Evolutionary conservation across 495 filamentous ascomycete genomes (phyloP).

Genomic region (Neurospora cerealis): DNA sequence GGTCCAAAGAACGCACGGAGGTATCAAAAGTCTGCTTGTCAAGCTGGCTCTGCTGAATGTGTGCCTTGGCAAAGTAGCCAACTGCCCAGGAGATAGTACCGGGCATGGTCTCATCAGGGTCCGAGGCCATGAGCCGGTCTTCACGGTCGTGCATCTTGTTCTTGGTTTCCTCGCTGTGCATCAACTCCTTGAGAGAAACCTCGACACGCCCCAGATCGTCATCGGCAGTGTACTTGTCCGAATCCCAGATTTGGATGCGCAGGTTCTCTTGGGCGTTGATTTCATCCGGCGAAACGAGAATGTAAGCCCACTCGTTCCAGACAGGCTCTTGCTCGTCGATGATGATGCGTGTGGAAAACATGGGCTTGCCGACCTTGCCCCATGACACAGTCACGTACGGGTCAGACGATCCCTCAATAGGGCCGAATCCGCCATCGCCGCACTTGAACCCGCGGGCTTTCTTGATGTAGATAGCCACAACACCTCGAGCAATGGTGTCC

Average conservation of each 20-base stretch:
- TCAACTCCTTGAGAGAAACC: slow-evolving; percentile 52
- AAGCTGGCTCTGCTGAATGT: slow-evolving; percentile 45
- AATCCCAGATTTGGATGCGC: slow-evolving; percentile 62
- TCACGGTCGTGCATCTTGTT: slow-evolving; percentile 45
- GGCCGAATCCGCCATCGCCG: slow-evolving; percentile 48
- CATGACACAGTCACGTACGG: slow-evolving; percentile 61
- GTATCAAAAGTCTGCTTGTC: slow-evolving; percentile 42
- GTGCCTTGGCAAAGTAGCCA: slow-evolving; percentile 57
- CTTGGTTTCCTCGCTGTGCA: slow-evolving; percentile 42
- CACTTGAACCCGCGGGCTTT: slow-evolving; percentile 55
- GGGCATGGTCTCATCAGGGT: slow-evolving; percentile 55
- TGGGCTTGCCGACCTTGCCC: slow-evolving; percentile 65
- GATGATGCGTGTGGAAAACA: slow-evolving; percentile 53
- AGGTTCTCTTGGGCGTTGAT: slow-evolving; percentile 62
- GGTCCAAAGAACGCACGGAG: slow-evolving; percentile 39
- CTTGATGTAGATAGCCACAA: slow-evolving; percentile 53
- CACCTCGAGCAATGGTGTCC: slow-evolving; percentile 54
- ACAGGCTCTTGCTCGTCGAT: slow-evolving; percentile 50
- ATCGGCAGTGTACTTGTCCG: slow-evolving; percentile 56
- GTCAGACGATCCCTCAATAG: slow-evolving; percentile 52
- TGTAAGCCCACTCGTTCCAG: slow-evolving; percentile 57
- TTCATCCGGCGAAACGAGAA: slow-evolving; percentile 58
- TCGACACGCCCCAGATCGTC: slow-evolving; percentile 64
- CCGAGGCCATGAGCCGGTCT: slow-evolving; percentile 50
- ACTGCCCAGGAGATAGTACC: slow-evolving; percentile 61